Evolutionary conservation across 2,329 filamentous ascomycete species (phyloP), one percentile per base, ranked within the genome.

Genomic region (Scedosporium dehoogii): DNA sequence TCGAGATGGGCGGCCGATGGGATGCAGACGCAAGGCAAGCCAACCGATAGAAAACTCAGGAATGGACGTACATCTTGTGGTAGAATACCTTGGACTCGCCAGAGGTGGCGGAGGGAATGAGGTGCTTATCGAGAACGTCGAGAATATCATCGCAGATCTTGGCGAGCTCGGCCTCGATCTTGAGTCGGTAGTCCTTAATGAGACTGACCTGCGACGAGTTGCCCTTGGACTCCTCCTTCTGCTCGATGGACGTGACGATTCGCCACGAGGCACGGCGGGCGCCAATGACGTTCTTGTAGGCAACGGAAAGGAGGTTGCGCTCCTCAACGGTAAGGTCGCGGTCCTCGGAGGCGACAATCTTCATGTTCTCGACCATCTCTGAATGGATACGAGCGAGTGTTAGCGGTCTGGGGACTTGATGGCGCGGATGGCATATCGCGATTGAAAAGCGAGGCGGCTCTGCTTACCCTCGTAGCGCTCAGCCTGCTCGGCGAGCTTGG

Each of bases 301-400:
- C 92, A 75, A 97, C 92, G 65, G 92, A 96, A 66, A 97, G 87
- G 68, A 97, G 91, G 82, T 97, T 97, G 77, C 92, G 90, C 86
- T 97, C 92, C 81, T 97, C 93, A 70, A 97, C 92, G 68, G 87
- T 89, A 71, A 92, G 84, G 73, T 92, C 89, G 72, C 83, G 86
- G 75, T 90, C 86, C 76, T 93, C 91, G 70, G 90, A 92, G 73
- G 93, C 93, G 73, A 97, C 93, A 70, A 90, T 87, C 88, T 97
- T 97, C 93, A 97, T 97, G 87, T 97, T 96, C 85, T 96, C 92
- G 70, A 97, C 93, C 93, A 97, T 97, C 82, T 97, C 93, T 97
- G 79, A 64, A 68, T 58, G 7, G 29, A 57, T 58, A 23, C 12
- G 29, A 7, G n/a, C 14, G 12, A 51, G 33, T 16, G 58, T 65